Evolutionary conservation across 2,329 filamentous ascomycete genomes (phyloP), one percentile per base, ranked within the genome.

Genomic region (Talaromyces pinophilus): DNA sequence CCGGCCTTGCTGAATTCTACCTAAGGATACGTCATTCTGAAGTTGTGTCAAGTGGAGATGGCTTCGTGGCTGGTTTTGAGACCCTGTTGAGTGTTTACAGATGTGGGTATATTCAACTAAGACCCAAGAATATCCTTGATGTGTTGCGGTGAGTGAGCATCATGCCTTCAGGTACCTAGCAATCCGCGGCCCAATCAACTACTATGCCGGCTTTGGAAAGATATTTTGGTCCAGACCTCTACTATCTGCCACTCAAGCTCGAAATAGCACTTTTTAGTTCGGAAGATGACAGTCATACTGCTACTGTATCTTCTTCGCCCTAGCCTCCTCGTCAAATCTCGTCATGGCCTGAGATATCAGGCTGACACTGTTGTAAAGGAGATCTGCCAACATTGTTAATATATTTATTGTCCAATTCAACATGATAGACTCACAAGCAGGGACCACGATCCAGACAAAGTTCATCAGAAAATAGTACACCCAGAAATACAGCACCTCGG

Each of bases 381-480:
- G 62, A 42, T 42, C 69, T 69, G 40, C n/a, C 19, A 11, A 46
- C 10, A 28, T n/a, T 19, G 19, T 19, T 19, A 19, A 19, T 19
- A 19, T 19, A 19, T 19, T 19, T 19, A 19, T 19, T 19, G 19
- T 19, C 19, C 19, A 19, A 19, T 19, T 19, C 19, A 19, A 19
- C 19, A 19, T 19, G 19, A 19, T 19, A 19, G 19, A 19, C 19
- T 19, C 19, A 87, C 85, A 77, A 22, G 76, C 77, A 5, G 87
- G 87, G 63, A 89, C 84, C 38, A 88, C 79, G 64, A 89, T 88
- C 87, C 87, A 90, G 74, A 89, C 86, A 62, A 83, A 83, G 72
- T 90, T 90, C 86, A 89, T 88, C 38, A 86, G 77, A 65, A 89
- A 83, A 74, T 87, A 90, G 75, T 90, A 90, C 48, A 84, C 80